A percentile compares a stretch with the other conserved stretches of the same genome.
phyloP scores from a whole-genome alignment of 139 green algal species.

The Micractinium sp. region DNA sequence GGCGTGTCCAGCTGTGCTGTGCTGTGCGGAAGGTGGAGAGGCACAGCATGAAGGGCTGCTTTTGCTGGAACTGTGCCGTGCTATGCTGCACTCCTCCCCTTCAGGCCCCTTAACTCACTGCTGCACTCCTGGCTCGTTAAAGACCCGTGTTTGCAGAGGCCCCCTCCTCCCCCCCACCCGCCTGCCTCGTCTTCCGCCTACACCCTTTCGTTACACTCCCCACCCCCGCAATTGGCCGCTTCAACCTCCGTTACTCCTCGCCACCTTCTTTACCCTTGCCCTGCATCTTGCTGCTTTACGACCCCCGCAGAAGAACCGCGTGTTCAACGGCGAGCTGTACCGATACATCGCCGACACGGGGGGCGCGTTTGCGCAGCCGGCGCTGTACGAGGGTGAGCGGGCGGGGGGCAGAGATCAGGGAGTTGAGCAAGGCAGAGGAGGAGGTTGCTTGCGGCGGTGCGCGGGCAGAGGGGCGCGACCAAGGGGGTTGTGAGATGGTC shows the following conservation, averaged over 20 bases:
- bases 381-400: conserved; percentile 64
- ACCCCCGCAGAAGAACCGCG: too few species aligned
- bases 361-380: conserved; percentile 84
- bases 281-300: too few species aligned
- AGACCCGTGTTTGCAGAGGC: too few species aligned
- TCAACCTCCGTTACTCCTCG: too few species aligned
- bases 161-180: too few species aligned
- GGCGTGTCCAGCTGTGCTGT: too few species aligned
- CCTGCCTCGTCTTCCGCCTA: too few species aligned
- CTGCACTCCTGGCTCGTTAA: too few species aligned
- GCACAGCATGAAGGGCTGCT: background rate
- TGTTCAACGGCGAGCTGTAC: conserved; percentile 65
- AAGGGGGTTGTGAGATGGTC: background rate
- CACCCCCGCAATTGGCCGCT: too few species aligned
- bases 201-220: background rate
- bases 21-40: background rate
- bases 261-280: conserved; percentile 31
- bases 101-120: too few species aligned
- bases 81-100: background rate
- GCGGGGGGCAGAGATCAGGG: background rate
- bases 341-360: conserved; percentile 73
- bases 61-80: background rate
- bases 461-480: too few species aligned
- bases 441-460: too few species aligned
- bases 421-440: background rate